Conservation (phyloP, 1,139 yeast species). For the Saccharomyces pastorianus region DNA sequence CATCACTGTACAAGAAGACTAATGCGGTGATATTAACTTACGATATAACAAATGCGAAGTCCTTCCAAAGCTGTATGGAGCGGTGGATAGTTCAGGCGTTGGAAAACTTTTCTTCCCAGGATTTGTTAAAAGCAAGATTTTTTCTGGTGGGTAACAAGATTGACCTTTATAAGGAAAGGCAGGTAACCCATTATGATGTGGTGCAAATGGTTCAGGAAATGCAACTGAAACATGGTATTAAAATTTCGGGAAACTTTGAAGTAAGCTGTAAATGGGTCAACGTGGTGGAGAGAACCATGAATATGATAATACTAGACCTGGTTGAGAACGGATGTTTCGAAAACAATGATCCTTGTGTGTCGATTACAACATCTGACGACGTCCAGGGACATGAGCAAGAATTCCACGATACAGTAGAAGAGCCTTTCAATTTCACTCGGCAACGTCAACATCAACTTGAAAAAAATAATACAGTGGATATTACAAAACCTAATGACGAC, state of each 20-base stretch:
- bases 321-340: constrained; percentile 29
- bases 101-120: constrained; percentile 25
- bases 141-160: constrained; percentile 40
- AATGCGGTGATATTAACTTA: constrained; percentile 57
- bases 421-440: not conserved
- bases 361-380: not conserved
- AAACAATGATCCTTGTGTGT: not conserved
- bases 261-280: constrained; percentile 31
- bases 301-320: constrained; percentile 26
- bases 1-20: constrained; percentile 53
- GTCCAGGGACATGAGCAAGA: not conserved
- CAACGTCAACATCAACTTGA: not conserved
- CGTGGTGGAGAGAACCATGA: constrained; percentile 26
- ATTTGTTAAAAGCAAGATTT: constrained; percentile 28
- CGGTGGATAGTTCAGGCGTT: constrained; percentile 37
- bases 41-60: constrained; percentile 48
- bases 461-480: not conserved
- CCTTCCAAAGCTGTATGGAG: constrained; percentile 46
- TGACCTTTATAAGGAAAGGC: constrained; percentile 30
- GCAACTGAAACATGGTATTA: constrained; percentile 19
- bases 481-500: not conserved
- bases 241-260: constrained; percentile 30
- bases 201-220: constrained; percentile 18
- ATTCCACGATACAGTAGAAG: not conserved
- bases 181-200: constrained; percentile 29